A percentile compares a stretch with the other conserved stretches of the same genome.
Evolutionary conservation across 1,139 yeast species (phyloP).

Genomic region (Debaryomyces singareniensis): DNA sequence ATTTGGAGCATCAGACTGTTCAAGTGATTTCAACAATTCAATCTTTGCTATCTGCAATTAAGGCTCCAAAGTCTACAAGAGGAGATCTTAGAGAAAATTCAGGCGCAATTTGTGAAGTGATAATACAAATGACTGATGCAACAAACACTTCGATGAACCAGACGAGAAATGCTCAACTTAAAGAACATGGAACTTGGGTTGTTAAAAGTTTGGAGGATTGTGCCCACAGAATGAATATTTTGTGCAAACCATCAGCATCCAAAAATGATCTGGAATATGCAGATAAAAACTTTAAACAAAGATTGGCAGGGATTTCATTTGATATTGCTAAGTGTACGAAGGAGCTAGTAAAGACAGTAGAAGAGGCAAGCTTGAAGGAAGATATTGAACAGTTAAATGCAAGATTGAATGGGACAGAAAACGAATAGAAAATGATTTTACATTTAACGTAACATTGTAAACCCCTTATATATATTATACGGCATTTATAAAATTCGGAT

Average conservation of each 20-base stretch:
- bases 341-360: slow-evolving; percentile 91
- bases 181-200: slow-evolving; percentile 89
- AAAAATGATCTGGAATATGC: slow-evolving; percentile 63
- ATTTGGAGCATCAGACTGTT: slow-evolving; percentile 90
- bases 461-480: too few species aligned
- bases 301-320: slow-evolving; percentile 92
- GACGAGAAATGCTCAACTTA: slow-evolving; percentile 73
- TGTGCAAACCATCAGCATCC: slow-evolving; percentile 46
- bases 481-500: too few species aligned
- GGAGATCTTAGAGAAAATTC: slow-evolving; percentile 72
- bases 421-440: background rate
- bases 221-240: slow-evolving; percentile 65
- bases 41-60: slow-evolving; percentile 66
- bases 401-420: slow-evolving; percentile 20
- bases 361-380: slow-evolving; percentile 83
- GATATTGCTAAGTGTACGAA: slow-evolving; percentile 95
- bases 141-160: slow-evolving; percentile 86
- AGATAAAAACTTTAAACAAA: slow-evolving; percentile 83
- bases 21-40: slow-evolving; percentile 90
- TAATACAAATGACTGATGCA: slow-evolving; percentile 84
- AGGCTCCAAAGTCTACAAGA: slow-evolving; percentile 69
- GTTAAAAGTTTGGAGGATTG: slow-evolving; percentile 84
- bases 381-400: slow-evolving; percentile 57
- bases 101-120: slow-evolving; percentile 66
- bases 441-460: too few species aligned